Conservation (phyloP, 2,329 filamentous ascomycete species). For the Colletotrichum sp. region DNA sequence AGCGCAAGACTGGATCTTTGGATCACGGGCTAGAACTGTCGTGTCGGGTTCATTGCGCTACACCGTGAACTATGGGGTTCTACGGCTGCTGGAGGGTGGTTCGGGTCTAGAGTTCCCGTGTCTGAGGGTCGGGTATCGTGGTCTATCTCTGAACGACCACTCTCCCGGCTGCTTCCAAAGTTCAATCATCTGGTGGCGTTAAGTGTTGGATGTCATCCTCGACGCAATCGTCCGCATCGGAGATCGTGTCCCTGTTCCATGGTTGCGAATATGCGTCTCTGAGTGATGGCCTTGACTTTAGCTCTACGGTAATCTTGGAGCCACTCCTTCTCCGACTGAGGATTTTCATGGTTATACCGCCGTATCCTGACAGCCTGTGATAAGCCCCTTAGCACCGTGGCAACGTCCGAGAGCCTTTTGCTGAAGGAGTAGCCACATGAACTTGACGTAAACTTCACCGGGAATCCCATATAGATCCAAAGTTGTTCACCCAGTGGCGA, state of each 20-base stretch:
- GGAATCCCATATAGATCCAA: not conserved
- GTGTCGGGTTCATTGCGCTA: not conserved
- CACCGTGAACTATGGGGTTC: not conserved
- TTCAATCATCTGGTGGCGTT: not conserved
- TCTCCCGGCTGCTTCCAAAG: not conserved
- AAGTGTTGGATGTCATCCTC: not conserved
- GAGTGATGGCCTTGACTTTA: not conserved
- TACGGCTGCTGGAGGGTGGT: not conserved
- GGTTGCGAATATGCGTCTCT: not conserved
- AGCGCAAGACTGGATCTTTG: not conserved
- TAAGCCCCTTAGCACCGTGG: not conserved
- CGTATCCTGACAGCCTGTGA: not conserved
- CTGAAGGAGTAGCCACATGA: not conserved
- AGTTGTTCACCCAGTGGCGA: not conserved
- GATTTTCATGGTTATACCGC: not conserved
- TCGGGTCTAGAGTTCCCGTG: not conserved
- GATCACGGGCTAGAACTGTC: not conserved
- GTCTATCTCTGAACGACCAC: not conserved
- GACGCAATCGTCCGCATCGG: not conserved
- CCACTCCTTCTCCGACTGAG: not conserved
- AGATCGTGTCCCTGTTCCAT: not conserved
- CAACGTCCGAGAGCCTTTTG: not conserved
- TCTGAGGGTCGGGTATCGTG: not conserved
- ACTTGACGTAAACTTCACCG: not conserved
- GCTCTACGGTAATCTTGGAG: not conserved